Evolutionary conservation across 2,329 filamentous ascomycete genomes (phyloP).

Genomic region (Aspergillus chevalieri): DNA sequence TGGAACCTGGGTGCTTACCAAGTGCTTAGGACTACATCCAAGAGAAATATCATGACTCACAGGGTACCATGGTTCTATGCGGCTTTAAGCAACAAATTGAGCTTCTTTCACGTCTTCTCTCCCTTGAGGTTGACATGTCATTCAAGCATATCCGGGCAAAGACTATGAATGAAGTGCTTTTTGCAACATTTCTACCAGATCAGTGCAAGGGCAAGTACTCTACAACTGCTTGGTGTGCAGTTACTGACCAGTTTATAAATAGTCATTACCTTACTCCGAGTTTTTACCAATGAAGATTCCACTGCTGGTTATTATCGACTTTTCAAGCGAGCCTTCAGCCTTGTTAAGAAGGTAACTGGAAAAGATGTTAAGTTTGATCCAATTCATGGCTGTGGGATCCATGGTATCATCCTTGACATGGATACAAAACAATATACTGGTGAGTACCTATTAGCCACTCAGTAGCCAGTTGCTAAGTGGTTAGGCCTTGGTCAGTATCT

Average conservation of each 20-base stretch:
- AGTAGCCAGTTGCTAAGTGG: neutral
- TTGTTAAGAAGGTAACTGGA: neutral
- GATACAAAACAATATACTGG: neutral
- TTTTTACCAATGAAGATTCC: neutral
- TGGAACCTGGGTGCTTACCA: neutral
- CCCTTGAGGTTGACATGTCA: neutral
- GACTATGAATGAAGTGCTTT: neutral
- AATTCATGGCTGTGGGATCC: neutral
- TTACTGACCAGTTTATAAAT: neutral
- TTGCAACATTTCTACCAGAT: neutral
- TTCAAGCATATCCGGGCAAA: neutral
- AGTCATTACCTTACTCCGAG: neutral
- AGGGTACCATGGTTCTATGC: neutral
- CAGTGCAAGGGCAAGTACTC: neutral
- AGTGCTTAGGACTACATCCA: neutral
- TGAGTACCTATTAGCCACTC: neutral
- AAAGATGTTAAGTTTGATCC: neutral
- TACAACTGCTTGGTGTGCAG: neutral
- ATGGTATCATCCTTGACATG: neutral
- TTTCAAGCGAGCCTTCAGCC: neutral
- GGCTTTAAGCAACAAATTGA: neutral
- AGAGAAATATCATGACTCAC: neutral
- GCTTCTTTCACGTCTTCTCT: neutral
- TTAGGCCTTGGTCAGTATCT: slow-evolving; percentile 5
- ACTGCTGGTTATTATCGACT: neutral